These are phyloP conservation scores for Aegilops umbellulata DNA, from an alignment of 176 grass and related monocot species.

Conservation along the genomic window DNA sequence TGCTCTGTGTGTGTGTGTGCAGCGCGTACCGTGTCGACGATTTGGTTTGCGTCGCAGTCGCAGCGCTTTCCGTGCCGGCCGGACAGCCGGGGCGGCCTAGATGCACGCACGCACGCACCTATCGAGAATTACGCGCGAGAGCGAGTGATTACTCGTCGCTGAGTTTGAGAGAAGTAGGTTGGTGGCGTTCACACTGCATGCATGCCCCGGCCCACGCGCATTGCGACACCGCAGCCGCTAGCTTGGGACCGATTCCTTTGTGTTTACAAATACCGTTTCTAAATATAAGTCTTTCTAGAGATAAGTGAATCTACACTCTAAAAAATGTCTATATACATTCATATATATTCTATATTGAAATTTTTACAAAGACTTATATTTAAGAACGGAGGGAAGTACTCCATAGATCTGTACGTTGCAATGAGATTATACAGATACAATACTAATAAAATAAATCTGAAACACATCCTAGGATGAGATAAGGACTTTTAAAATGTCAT, in stretches of 20 bases:
- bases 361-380: too few relatives aligned
- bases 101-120: slow-evolving; percentile 3
- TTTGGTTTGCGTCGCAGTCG: neutral
- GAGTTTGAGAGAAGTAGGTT: slow-evolving; percentile 12
- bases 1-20: neutral
- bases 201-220: neutral
- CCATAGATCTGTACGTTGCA: too few relatives aligned
- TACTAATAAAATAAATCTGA: too few relatives aligned
- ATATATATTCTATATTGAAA: too few relatives aligned
- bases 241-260: neutral
- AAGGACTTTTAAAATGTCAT: too few relatives aligned
- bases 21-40: neutral
- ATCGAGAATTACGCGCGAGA: slow-evolving; percentile 31
- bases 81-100: slow-evolving; percentile 3
- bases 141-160: neutral
- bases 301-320: too few relatives aligned
- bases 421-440: too few relatives aligned
- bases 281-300: too few relatives aligned
- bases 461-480: too few relatives aligned
- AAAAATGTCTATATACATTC: too few relatives aligned
- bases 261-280: neutral
- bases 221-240: neutral
- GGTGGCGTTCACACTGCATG: neutral
- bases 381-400: too few relatives aligned
- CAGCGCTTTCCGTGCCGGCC: slow-evolving; percentile 29